Conservation (phyloP, 2,329 filamentous ascomycete species). For the Fusarium sp. region DNA sequence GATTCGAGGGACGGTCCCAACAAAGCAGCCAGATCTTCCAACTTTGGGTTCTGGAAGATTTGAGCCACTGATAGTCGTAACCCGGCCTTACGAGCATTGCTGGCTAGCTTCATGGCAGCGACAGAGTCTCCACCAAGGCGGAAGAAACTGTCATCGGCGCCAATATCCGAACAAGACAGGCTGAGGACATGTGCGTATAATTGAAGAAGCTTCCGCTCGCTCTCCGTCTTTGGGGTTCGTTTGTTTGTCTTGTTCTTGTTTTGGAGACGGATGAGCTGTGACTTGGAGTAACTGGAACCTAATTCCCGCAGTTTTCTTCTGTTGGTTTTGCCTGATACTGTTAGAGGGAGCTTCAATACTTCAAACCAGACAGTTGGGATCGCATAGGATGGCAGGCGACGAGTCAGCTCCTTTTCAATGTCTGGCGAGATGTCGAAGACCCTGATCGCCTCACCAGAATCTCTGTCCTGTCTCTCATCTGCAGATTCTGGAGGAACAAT, state of each 20-base stretch:
- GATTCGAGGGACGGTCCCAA: background rate
- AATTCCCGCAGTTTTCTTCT: conserved; percentile 11
- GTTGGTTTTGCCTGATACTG: conserved; percentile 5
- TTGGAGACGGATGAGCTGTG: background rate
- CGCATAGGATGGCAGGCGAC: conserved; percentile 1
- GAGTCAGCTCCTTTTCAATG: background rate
- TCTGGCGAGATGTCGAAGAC: background rate
- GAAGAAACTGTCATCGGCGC: conserved; percentile 57
- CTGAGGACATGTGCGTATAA: conserved; percentile 56
- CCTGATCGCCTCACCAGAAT: conserved; percentile 1
- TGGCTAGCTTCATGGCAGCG: conserved; percentile 63
- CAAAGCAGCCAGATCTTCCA: conserved; percentile 14
- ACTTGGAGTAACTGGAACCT: conserved; percentile 5
- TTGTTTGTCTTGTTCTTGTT: background rate
- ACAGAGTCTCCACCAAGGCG: conserved; percentile 61
- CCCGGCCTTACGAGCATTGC: conserved; percentile 56
- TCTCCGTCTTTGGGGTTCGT: background rate
- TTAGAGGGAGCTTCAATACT: conserved; percentile 1
- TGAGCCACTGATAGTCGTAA: conserved; percentile 47
- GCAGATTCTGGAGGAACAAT: background rate
- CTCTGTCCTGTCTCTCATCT: background rate
- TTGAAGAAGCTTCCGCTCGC: conserved; percentile 42
- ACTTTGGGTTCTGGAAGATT: conserved; percentile 55
- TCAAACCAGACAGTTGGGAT: conserved; percentile 14
- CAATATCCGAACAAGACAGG: conserved; percentile 55